Conservation (phyloP, 2,329 filamentous ascomycete species). For the Ustulina deusta region DNA sequence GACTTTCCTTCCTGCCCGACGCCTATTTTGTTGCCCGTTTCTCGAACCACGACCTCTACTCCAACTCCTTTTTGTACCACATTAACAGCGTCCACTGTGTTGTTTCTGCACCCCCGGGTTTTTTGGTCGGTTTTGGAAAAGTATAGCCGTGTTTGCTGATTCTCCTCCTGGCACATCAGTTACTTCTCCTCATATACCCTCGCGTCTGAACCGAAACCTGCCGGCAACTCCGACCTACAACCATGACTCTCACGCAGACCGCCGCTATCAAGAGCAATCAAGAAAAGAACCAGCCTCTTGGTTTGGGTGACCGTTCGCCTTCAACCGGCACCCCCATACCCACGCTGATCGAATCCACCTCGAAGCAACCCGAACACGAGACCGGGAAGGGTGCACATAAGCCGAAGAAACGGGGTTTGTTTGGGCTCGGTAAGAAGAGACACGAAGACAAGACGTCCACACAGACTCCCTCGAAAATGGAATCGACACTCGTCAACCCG, state of each 20-base stretch:
- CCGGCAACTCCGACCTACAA: constrained; percentile 32
- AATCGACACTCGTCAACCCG: constrained; percentile 51
- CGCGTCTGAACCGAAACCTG: constrained; percentile 1
- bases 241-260: constrained; percentile 51
- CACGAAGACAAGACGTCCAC: constrained; percentile 56
- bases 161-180: constrained; percentile 42
- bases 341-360: constrained; percentile 45
- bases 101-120: constrained; percentile 19
- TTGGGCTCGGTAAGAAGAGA: constrained; percentile 74
- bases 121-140: constrained; percentile 42
- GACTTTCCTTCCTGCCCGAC: constrained; percentile 18
- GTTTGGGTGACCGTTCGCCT: constrained; percentile 39
- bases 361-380: constrained; percentile 48
- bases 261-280: constrained; percentile 47
- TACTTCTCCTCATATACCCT: constrained; percentile 36
- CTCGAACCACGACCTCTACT: constrained; percentile 2
- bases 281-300: constrained; percentile 42
- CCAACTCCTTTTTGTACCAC: constrained; percentile 13
- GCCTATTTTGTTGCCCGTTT: constrained; percentile 10
- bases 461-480: constrained; percentile 50
- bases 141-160: constrained; percentile 46
- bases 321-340: constrained; percentile 52
- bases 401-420: constrained; percentile 67
- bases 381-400: constrained; percentile 54
- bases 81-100: constrained; percentile 21